Conservation (phyloP, 805 yeast species). For the Wickerhamomyces tratensis region DNA sequence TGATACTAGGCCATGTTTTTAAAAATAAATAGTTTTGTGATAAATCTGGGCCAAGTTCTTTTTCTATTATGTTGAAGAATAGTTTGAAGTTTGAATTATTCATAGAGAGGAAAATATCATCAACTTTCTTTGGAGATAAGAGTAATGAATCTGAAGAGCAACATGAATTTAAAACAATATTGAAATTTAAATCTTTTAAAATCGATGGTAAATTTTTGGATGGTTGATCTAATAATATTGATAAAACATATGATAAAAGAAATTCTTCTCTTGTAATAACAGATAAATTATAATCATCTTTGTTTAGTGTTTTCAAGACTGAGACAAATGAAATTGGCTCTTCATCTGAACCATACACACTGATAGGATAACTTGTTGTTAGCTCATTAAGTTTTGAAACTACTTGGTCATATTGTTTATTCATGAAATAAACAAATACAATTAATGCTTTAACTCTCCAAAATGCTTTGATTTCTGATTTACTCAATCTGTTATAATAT, state of each 20-base stretch:
- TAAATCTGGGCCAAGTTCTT: slow-evolving; percentile 6
- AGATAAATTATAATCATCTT: slow-evolving; percentile 5
- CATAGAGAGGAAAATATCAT: slow-evolving; percentile 11
- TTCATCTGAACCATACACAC: slow-evolving; percentile 9
- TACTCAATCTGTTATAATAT: slow-evolving; percentile 14
- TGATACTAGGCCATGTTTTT: slow-evolving; percentile 15
- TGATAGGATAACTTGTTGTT: slow-evolving; percentile 8
- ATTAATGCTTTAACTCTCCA: slow-evolving; percentile 18
- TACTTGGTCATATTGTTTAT: slow-evolving; percentile 13
- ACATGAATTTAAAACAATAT: not conserved
- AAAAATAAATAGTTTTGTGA: slow-evolving; percentile 9
- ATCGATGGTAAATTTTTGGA: not conserved
- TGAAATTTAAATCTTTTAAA: slow-evolving; percentile 8
- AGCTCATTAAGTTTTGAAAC: slow-evolving; percentile 6
- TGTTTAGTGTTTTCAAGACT: not conserved
- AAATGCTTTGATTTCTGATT: slow-evolving; percentile 13
- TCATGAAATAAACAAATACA: slow-evolving; percentile 16
- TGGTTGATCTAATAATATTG: slow-evolving; percentile 1
- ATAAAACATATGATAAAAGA: slow-evolving; percentile 7
- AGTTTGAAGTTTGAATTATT: slow-evolving; percentile 17
- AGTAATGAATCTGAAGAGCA: not conserved
- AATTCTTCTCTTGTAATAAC: slow-evolving; percentile 2
- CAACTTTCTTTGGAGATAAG: not conserved
- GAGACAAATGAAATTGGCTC: slow-evolving; percentile 1
- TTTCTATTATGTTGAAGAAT: slow-evolving; percentile 7